Conservation (phyloP, 257 asterid genomes). For the Galeopsis tetrahit region DNA sequence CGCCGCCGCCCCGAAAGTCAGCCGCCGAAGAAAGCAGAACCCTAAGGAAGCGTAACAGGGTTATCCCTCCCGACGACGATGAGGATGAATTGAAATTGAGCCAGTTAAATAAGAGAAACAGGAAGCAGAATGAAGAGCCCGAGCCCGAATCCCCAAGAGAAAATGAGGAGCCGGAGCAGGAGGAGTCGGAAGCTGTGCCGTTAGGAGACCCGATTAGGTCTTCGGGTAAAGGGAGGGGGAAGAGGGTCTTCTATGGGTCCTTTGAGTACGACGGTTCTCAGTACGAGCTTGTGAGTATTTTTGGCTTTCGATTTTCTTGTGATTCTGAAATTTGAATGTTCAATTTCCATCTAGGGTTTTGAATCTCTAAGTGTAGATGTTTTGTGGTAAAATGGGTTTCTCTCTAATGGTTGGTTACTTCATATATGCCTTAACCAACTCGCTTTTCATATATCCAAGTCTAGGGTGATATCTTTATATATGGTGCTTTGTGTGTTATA, state of each 20-base stretch:
- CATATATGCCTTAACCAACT: background rate
- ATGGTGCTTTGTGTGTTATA: background rate
- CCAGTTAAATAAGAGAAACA: slow-evolving; percentile 36
- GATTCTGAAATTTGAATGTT: slow-evolving; percentile 6
- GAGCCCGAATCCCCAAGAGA: slow-evolving; percentile 38
- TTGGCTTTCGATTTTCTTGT: background rate
- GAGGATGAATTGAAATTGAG: slow-evolving; percentile 46
- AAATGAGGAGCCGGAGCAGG: slow-evolving; percentile 41
- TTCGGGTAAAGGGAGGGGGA: slow-evolving; percentile 72
- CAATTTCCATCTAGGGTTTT: background rate
- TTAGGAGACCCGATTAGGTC: slow-evolving; percentile 68
- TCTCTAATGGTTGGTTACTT: background rate
- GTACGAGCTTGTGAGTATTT: slow-evolving; percentile 69
- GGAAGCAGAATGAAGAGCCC: slow-evolving; percentile 33
- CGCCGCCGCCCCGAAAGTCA: slow-evolving; percentile 38
- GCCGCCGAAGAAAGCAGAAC: slow-evolving; percentile 31
- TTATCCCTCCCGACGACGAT: slow-evolving; percentile 44
- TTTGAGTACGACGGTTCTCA: slow-evolving; percentile 80
- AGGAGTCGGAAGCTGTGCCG: slow-evolving; percentile 63
- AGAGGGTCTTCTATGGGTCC: slow-evolving; percentile 47
- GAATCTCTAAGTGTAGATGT: background rate
- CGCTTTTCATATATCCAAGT: background rate
- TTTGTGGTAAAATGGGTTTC: background rate
- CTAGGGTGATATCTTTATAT: background rate
- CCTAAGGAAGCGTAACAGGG: slow-evolving; percentile 52